Conservation (phyloP, 2,329 filamentous ascomycete genomes). For the Cladosporium oxysporum region DNA sequence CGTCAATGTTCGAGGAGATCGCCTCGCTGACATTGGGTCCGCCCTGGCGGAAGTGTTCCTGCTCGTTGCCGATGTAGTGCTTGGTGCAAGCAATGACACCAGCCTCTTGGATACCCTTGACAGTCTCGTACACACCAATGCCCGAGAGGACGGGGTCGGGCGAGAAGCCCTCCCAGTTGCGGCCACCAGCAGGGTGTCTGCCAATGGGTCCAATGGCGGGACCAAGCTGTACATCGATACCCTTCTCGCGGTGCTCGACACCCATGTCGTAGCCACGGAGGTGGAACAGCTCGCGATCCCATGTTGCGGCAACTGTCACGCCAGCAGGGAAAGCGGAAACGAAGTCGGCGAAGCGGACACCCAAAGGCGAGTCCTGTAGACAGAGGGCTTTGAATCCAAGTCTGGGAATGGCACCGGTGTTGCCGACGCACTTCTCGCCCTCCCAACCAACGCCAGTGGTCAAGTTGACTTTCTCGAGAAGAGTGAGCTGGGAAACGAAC, state of each 20-base stretch:
- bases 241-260: conserved; percentile 72
- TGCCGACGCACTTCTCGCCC: conserved; percentile 74
- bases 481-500: conserved; percentile 80
- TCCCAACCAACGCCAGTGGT: conserved; percentile 85
- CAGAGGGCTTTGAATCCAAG: conserved; percentile 74
- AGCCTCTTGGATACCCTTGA: conserved; percentile 77
- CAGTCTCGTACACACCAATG: conserved; percentile 68
- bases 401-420: conserved; percentile 68
- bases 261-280: conserved; percentile 73
- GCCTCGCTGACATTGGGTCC: conserved; percentile 46
- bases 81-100: conserved; percentile 84
- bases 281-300: conserved; percentile 71
- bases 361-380: conserved; percentile 81
- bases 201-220: conserved; percentile 76
- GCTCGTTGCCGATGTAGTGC: conserved; percentile 73
- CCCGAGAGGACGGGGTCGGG: conserved; percentile 77
- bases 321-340: conserved; percentile 79
- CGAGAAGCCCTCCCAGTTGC: conserved; percentile 71
- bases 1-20: conserved; percentile 62
- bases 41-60: conserved; percentile 69
- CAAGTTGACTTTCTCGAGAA: conserved; percentile 89
- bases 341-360: conserved; percentile 76
- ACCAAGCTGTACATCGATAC: conserved; percentile 72
- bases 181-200: conserved; percentile 65
- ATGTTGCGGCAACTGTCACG: conserved; percentile 79